Evolutionary conservation across 768 basidiomycete genomes (phyloP).

Genomic region (Psilocybe cyanescens): DNA sequence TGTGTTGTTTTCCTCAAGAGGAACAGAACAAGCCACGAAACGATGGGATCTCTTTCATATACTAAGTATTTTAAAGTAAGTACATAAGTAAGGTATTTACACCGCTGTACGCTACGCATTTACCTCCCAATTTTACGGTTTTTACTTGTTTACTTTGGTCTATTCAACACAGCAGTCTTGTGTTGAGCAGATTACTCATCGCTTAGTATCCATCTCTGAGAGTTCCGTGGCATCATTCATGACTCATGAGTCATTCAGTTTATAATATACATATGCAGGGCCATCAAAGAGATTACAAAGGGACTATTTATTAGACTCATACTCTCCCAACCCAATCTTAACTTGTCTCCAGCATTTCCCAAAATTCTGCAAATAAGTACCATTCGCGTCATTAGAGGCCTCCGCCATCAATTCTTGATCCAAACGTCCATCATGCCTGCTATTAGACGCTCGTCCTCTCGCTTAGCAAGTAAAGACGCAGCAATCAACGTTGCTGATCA

Average conservation of each 20-base stretch:
- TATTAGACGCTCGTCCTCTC: slow-evolving; percentile 35
- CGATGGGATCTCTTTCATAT: too few relatives aligned
- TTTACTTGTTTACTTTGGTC: too few relatives aligned
- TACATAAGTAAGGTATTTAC: too few relatives aligned
- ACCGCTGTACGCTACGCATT: too few relatives aligned
- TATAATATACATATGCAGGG: background rate
- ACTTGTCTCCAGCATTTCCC: background rate
- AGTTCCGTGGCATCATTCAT: too few relatives aligned
- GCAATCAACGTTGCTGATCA: slow-evolving; percentile 12
- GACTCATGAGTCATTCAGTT: background rate
- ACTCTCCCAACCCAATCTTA: background rate
- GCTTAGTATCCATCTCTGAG: too few relatives aligned
- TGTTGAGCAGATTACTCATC: too few relatives aligned
- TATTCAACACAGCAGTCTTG: too few relatives aligned
- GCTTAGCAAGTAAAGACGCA: slow-evolving; percentile 17
- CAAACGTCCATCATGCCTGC: slow-evolving; percentile 31
- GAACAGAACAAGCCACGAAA: too few relatives aligned
- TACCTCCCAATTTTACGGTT: too few relatives aligned
- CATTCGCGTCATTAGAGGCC: background rate
- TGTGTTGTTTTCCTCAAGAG: too few relatives aligned
- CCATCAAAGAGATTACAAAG: background rate
- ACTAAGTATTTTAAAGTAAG: too few relatives aligned
- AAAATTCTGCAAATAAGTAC: background rate
- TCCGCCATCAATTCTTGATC: background rate
- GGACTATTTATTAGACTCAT: background rate